Evolutionary conservation across 257 asterid genomes (phyloP).

Genomic region (Lycium ferocissimum): DNA sequence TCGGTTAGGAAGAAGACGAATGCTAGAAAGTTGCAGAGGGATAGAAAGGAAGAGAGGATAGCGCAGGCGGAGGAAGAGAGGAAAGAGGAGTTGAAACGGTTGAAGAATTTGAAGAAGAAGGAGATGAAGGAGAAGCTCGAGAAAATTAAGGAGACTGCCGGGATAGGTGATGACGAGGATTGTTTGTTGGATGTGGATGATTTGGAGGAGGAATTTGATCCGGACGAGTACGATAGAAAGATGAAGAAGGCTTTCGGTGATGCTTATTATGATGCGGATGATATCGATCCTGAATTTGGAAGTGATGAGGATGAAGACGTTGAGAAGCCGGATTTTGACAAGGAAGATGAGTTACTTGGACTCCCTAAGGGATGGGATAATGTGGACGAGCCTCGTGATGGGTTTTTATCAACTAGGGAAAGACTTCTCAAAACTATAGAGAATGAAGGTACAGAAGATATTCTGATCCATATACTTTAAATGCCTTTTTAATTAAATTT

Average conservation of each 20-base stretch:
- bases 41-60: constrained; percentile 84
- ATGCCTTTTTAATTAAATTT: no score
- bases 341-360: constrained; percentile 89
- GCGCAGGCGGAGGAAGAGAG: constrained; percentile 67
- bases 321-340: constrained; percentile 81
- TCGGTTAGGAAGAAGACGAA: constrained; percentile 83
- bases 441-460: constrained; percentile 7
- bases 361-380: constrained; percentile 75
- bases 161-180: constrained; percentile 57
- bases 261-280: constrained; percentile 67
- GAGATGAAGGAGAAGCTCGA: constrained; percentile 80
- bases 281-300: constrained; percentile 66
- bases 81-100: constrained; percentile 77
- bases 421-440: constrained; percentile 48
- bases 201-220: constrained; percentile 83
- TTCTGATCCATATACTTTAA: no score
- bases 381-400: constrained; percentile 45
- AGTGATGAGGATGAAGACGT: constrained; percentile 52
- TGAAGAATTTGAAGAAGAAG: constrained; percentile 86
- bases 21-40: constrained; percentile 75
- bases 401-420: constrained; percentile 60
- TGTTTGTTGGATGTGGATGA: constrained; percentile 60
- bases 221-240: constrained; percentile 74
- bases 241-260: constrained; percentile 73
- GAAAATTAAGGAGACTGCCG: constrained; percentile 81